Evolutionary conservation across 352 stramenopile species (phyloP), one percentile per base, ranked within the genome.

Genomic region (Pythium periplocum): DNA sequence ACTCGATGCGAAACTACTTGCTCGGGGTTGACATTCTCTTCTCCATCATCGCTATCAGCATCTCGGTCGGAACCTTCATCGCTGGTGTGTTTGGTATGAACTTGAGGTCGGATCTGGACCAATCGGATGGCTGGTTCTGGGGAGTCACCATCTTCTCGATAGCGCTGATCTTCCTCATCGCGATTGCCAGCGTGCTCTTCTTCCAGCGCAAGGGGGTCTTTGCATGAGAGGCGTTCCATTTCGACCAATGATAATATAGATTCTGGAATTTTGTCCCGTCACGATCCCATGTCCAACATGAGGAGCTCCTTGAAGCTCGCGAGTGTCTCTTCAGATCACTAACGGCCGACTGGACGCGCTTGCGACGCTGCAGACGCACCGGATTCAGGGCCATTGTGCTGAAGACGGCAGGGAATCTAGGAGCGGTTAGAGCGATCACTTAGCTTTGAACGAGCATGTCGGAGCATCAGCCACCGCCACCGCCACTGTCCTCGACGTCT

Each of bases 1-100:
- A 90, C 56, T 85, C 76, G 54, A 85, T 81, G 62, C 75, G 79
- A 72, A 90, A 90, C 58, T 87, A 87, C 53, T 63, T 90, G 57
- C 71, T 90, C 6, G 71, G 73, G 5, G 74, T 87, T 36, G 74
- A 88, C 55, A 69, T 87, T 32, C 61, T 90, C n/a, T 90, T 90
- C 66, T 85, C 75, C 6, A 62, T 90, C 5, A 35, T 86, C 26
- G 71, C 48, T 39, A 86, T 90, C 55, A 72, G 66, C 47, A 56
- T 90, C 31, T 82, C 78, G 8, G 63, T 86, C 11, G 76, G 76
- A 12, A 90, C 77, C 9, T 82, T 83, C 31, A 66, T 87, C 45
- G 69, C 71, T 26, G 78, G 79, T 38, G 66, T 74, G n/a, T 90
- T 87, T 57, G 77, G 79, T 10, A 90, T 88, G 79, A 90, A 90